Conservation (phyloP, 2,329 filamentous ascomycete genomes). For the Trichophyton verrucosum region DNA sequence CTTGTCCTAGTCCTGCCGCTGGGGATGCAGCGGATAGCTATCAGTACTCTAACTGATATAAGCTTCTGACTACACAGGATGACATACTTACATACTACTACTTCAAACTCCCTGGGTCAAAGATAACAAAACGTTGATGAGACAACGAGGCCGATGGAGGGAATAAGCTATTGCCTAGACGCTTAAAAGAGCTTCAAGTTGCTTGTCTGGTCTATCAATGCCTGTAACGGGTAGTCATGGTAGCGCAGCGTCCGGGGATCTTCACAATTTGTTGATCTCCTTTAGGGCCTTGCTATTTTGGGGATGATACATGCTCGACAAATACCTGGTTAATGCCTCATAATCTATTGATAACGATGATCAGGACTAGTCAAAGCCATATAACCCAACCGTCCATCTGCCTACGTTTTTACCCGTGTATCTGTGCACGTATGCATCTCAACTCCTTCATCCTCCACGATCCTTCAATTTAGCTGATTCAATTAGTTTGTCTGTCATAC, state of each 20-base stretch:
- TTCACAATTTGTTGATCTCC: not conserved
- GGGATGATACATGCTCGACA: not conserved
- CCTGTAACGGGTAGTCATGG: not conserved
- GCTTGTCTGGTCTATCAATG: not conserved
- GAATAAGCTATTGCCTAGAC: not conserved
- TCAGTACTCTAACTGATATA: constrained; percentile 1
- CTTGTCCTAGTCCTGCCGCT: not conserved
- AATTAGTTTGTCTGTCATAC: not conserved
- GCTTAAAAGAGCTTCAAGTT: not conserved
- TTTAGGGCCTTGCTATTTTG: not conserved
- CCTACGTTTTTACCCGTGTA: too few species aligned
- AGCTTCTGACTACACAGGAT: not conserved
- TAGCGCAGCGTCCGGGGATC: not conserved
- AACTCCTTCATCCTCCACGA: not conserved
- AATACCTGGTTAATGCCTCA: not conserved
- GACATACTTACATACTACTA: not conserved
- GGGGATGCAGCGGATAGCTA: constrained; percentile 1
- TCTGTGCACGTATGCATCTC: not conserved
- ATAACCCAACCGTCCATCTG: not conserved
- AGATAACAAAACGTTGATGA: not conserved
- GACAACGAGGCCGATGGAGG: not conserved
- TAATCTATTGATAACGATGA: not conserved
- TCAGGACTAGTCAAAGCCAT: not conserved
- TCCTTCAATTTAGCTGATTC: not conserved
- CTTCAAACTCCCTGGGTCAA: not conserved